These are phyloP conservation scores for Furcasterigmium sp. DNA, from an alignment of 2,329 filamentous ascomycete genomes.

Conservation along the genomic window DNA sequence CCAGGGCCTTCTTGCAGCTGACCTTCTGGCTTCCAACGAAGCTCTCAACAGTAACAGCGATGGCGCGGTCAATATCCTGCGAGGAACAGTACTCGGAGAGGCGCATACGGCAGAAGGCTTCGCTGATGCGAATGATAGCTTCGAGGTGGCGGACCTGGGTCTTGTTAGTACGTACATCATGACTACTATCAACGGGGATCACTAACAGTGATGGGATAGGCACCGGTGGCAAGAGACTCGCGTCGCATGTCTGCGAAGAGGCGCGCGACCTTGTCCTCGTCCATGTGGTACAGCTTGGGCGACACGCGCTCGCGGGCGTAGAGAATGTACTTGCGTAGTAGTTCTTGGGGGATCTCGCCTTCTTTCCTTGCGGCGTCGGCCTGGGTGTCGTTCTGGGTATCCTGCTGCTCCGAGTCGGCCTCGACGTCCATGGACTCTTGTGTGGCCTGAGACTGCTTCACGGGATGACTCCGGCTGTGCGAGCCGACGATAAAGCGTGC, in stretches of 20 bases:
- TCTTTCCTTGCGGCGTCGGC: constrained; percentile 29
- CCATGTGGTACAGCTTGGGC: constrained; percentile 94
- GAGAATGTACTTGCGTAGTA: constrained; percentile 93
- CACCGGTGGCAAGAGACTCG: constrained; percentile 87
- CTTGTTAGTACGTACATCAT: constrained; percentile 3
- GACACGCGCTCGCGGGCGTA: constrained; percentile 86
- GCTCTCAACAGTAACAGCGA: constrained; percentile 91
- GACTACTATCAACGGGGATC: neutral
- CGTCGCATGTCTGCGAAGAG: constrained; percentile 95
- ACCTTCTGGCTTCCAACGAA: constrained; percentile 97
- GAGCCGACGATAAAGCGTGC: constrained; percentile 94
- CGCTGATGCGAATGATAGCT: constrained; percentile 92
- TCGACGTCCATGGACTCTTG: constrained; percentile 59
- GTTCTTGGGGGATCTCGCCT: constrained; percentile 81
- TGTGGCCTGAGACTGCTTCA: constrained; percentile 39
- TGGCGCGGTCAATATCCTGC: constrained; percentile 92
- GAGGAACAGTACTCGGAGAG: constrained; percentile 91
- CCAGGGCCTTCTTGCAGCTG: constrained; percentile 93
- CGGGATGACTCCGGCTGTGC: constrained; percentile 82
- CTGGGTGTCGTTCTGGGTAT: constrained; percentile 24
- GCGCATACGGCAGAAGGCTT: constrained; percentile 95
- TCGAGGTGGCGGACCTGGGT: constrained; percentile 90
- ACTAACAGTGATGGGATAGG: constrained; percentile 95
- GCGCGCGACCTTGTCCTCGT: constrained; percentile 92
- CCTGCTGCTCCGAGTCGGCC: constrained; percentile 39